These are phyloP conservation scores for Cutaneotrichosporon mucoides DNA, from an alignment of 1,284 basidiomycete species.

Conservation along the genomic window DNA sequence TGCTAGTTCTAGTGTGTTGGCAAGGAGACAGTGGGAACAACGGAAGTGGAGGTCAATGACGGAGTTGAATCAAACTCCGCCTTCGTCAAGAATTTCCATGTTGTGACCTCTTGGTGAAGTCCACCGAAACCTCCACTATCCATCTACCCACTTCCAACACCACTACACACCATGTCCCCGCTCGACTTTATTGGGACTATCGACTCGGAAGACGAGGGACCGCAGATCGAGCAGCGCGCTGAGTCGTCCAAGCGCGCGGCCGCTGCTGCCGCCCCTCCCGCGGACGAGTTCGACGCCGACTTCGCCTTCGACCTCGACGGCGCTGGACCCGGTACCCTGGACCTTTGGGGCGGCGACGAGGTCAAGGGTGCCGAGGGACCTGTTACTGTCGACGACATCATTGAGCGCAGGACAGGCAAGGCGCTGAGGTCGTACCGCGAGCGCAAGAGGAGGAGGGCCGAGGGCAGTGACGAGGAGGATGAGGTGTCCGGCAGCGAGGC, in stretches of 20 bases:
- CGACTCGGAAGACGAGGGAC: slow-evolving; percentile 49
- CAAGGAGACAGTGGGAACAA: no score
- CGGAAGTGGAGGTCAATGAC: no score
- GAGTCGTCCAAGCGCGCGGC: slow-evolving; percentile 19
- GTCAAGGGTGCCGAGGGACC: slow-evolving; percentile 54
- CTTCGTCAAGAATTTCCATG: no score
- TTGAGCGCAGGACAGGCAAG: slow-evolving; percentile 60
- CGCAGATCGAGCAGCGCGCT: slow-evolving; percentile 22
- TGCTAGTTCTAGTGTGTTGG: no score
- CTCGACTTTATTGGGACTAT: slow-evolving; percentile 49
- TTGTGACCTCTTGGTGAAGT: neutral
- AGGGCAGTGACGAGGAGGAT: slow-evolving; percentile 35
- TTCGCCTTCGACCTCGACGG: slow-evolving; percentile 77
- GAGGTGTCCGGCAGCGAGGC: slow-evolving; percentile 25
- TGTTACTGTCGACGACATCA: slow-evolving; percentile 88
- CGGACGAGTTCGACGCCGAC: slow-evolving; percentile 67
- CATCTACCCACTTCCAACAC: neutral
- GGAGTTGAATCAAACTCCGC: no score
- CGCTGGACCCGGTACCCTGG: slow-evolving; percentile 53
- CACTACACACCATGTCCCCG: slow-evolving; percentile 20
- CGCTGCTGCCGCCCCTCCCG: neutral
- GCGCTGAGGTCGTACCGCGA: slow-evolving; percentile 51
- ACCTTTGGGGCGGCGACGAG: slow-evolving; percentile 43
- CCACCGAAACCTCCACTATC: no score
- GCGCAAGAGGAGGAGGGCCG: slow-evolving; percentile 55